phyloP scores from a whole-genome alignment of 2,329 filamentous ascomycete species.

The Alternaria arborescens region DNA sequence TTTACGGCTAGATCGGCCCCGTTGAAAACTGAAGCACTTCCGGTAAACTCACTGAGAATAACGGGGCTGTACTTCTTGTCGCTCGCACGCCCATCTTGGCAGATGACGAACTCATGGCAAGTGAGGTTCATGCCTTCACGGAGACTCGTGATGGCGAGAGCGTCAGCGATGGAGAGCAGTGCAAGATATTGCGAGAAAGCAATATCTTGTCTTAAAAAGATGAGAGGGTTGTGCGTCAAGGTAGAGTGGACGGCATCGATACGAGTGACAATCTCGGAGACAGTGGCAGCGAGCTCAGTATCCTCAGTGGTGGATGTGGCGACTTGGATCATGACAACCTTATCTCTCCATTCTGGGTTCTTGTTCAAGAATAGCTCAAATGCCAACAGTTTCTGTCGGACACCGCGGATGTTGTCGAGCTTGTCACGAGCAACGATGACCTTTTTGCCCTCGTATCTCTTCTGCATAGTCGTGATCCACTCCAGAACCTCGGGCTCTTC shows the following conservation, averaged over 20 bases:
- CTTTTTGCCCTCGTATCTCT: slow-evolving; percentile 86
- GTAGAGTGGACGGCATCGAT: slow-evolving; percentile 94
- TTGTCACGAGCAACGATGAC: slow-evolving; percentile 94
- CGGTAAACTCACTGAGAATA: slow-evolving; percentile 94
- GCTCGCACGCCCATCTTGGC: slow-evolving; percentile 80
- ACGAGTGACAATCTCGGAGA: slow-evolving; percentile 92
- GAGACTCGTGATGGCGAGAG: slow-evolving; percentile 91
- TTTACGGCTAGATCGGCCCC: slow-evolving; percentile 86
- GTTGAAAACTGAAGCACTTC: slow-evolving; percentile 85
- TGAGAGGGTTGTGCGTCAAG: slow-evolving; percentile 87
- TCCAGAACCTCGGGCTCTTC: slow-evolving; percentile 75
- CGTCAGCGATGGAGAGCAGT: slow-evolving; percentile 86
- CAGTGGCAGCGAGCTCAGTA: slow-evolving; percentile 83
- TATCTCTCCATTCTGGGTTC: slow-evolving; percentile 87
- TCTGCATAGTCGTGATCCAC: slow-evolving; percentile 82
- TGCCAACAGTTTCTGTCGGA: slow-evolving; percentile 89
- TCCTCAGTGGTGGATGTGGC: slow-evolving; percentile 91
- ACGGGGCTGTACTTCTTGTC: slow-evolving; percentile 85
- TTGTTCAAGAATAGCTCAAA: slow-evolving; percentile 95
- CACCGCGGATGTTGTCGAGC: slow-evolving; percentile 89
- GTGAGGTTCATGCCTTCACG: slow-evolving; percentile 98
- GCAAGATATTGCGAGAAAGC: slow-evolving; percentile 93
- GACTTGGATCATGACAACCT: slow-evolving; percentile 90
- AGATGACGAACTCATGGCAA: slow-evolving; percentile 91
- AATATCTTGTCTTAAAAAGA: slow-evolving; percentile 95